Percentiles rank a stretch among this genome's conserved stretches.
Evolutionary conservation across 2,329 filamentous ascomycete genomes (phyloP).

Genomic region (Fusarium chlamydosporum): DNA sequence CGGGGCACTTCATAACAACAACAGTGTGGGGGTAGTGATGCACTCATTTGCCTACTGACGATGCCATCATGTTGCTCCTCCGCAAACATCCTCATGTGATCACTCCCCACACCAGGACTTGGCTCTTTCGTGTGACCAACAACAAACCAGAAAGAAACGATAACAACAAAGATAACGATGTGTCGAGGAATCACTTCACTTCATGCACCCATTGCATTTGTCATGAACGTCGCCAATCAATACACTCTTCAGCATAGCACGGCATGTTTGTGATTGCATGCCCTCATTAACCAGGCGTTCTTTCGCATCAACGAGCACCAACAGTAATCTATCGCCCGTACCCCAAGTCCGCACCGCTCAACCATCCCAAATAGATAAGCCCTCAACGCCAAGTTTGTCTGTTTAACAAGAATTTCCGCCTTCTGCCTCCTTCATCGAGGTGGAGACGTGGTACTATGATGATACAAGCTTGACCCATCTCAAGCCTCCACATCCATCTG

Average conservation of each 20-base stretch:
- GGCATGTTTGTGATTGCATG: conserved; percentile 37
- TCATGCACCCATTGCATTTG: conserved; percentile 17
- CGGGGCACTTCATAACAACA: conserved; percentile 17
- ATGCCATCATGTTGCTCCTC: conserved; percentile 19
- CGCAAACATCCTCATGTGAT: conserved; percentile 25
- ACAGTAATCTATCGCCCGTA: conserved; percentile 38
- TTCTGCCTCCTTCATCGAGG: neutral
- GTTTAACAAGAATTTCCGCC: conserved; percentile 16
- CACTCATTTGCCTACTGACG: conserved; percentile 21
- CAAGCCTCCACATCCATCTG: conserved; percentile 60
- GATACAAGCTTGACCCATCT: conserved; percentile 39
- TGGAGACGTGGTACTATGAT: conserved; percentile 30
- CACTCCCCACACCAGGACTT: conserved; percentile 11
- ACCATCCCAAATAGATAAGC: conserved; percentile 30
- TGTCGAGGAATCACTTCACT: conserved; percentile 21
- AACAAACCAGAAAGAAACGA: neutral
- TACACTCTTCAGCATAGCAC: conserved; percentile 30
- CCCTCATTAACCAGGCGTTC: conserved; percentile 33
- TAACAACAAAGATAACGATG: conserved; percentile 25
- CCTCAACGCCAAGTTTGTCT: conserved; percentile 40
- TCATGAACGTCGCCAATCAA: conserved; percentile 26
- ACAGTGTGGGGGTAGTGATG: conserved; percentile 10
- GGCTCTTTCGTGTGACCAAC: conserved; percentile 11
- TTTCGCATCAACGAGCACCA: conserved; percentile 36
- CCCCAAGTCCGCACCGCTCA: conserved; percentile 24